phyloP scores from a whole-genome alignment of 163 green algal species.

The Scenedesmus sp. region DNA sequence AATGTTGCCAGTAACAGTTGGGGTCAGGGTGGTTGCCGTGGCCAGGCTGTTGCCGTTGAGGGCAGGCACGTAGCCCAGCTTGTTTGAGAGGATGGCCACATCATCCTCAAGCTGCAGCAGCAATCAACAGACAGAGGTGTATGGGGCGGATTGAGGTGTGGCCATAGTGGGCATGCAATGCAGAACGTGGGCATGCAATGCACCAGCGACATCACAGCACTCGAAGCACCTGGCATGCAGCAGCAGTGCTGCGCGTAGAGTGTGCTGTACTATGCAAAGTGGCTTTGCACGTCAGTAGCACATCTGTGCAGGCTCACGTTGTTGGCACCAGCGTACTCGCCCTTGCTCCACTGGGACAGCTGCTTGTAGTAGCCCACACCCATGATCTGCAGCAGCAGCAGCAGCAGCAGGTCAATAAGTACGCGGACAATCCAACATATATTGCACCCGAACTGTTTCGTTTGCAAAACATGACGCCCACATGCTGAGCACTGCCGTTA shows the following conservation, averaged over 20 bases:
- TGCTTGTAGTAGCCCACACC: conserved; percentile 30
- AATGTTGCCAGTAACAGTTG: neutral
- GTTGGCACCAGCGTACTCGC: conserved; percentile 36
- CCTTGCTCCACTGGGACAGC: conserved; percentile 36
- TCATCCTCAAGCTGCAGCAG: conserved; percentile 26
- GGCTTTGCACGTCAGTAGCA: neutral
- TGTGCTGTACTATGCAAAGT: no score
- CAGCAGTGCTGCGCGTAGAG: neutral
- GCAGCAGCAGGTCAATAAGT: neutral
- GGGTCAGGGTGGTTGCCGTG: neutral
- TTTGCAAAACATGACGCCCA: no score
- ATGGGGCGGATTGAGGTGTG: no score
- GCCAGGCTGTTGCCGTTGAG: conserved; percentile 34
- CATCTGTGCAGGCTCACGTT: neutral
- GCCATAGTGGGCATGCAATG: no score
- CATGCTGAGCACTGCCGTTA: no score
- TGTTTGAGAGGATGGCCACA: neutral
- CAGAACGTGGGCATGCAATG: neutral
- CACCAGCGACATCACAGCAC: neutral
- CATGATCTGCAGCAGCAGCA: conserved; percentile 36
- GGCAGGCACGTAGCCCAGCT: neutral
- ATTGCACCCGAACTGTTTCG: no score
- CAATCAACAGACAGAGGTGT: neutral
- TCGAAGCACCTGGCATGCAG: neutral
- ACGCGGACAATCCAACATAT: no score